Evolutionary conservation across 805 yeast species (phyloP).

Genomic region (Candida yuanshanica): DNA sequence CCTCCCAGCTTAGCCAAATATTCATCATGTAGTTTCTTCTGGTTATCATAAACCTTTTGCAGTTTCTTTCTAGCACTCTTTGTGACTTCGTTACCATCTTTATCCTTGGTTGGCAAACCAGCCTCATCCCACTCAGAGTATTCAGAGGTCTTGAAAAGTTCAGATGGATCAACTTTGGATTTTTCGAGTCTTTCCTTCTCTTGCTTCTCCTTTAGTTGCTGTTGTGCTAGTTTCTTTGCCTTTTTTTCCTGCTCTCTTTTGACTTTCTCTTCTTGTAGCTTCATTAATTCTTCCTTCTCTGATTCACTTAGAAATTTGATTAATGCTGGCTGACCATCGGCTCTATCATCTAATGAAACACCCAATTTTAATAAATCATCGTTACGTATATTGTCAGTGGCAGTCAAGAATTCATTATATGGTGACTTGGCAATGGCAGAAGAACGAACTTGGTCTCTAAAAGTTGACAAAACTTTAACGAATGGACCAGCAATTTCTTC

Average conservation of each 20-base stretch:
- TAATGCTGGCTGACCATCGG: conserved; percentile 70
- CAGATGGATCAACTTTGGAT: conserved; percentile 63
- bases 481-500: conserved; percentile 80
- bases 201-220: conserved; percentile 51
- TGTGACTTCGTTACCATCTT: conserved; percentile 74
- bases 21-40: conserved; percentile 75
- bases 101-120: conserved; percentile 77
- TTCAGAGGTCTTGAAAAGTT: conserved; percentile 60
- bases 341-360: conserved; percentile 84
- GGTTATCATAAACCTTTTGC: conserved; percentile 69
- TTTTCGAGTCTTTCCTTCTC: conserved; percentile 59
- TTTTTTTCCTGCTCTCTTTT: conserved; percentile 47
- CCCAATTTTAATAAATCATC: conserved; percentile 68
- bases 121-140: conserved; percentile 78
- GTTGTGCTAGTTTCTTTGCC: conserved; percentile 53
- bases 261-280: conserved; percentile 51
- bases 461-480: conserved; percentile 66
- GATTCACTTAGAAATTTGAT: conserved; percentile 69
- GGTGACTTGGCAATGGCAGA: conserved; percentile 60
- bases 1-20: conserved; percentile 27
- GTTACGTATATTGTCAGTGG: conserved; percentile 71
- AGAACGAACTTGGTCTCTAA: conserved; percentile 77
- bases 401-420: conserved; percentile 49
- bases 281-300: conserved; percentile 62
- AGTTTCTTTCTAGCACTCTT: conserved; percentile 85